A percentile compares a stretch with the other conserved stretches of the same genome.
These are phyloP conservation scores for Hemileccinum rubropunctum DNA, from an alignment of 768 basidiomycete species.

Conservation along the genomic window DNA sequence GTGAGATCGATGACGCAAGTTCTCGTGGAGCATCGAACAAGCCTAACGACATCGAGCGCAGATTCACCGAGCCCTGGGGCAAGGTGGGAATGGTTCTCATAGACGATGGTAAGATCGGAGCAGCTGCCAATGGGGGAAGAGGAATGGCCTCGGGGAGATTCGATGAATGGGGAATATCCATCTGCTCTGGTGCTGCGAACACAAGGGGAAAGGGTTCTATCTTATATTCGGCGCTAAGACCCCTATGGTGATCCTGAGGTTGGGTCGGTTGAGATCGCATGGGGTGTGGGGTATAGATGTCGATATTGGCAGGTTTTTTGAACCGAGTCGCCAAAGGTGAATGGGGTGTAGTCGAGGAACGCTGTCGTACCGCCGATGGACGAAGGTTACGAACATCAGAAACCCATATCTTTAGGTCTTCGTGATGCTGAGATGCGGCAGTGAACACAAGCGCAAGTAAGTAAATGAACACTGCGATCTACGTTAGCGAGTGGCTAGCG, in stretches of 20 bases:
- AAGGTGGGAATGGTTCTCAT: constrained; percentile 15
- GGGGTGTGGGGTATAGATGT: constrained; percentile 45
- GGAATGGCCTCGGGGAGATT: constrained; percentile 27
- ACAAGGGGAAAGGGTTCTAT: constrained; percentile 45
- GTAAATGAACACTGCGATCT: constrained; percentile 53
- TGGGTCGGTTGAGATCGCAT: constrained; percentile 35
- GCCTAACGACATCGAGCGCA: constrained; percentile 9
- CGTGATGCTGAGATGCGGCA: constrained; percentile 39
- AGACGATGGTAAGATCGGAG: constrained; percentile 11
- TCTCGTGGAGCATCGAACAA: constrained; percentile 7
- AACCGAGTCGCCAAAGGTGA: constrained; percentile 36
- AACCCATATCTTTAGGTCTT: constrained; percentile 52
- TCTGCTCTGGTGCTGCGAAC: constrained; percentile 19
- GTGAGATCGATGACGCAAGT: constrained; percentile 28
- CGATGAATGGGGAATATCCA: constrained; percentile 9
- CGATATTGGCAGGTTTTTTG: constrained; percentile 32
- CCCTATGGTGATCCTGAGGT: constrained; percentile 34
- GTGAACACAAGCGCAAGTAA: constrained; percentile 47
- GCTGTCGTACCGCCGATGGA: constrained; percentile 27
- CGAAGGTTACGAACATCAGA: constrained; percentile 45
- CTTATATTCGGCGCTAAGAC: constrained; percentile 42
- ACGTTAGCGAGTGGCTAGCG: constrained; percentile 1
- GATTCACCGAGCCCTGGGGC: constrained; percentile 1
- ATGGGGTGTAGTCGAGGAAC: constrained; percentile 25
- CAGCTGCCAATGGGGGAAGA: constrained; percentile 20